These are phyloP conservation scores for Phytophthora quininea DNA, from an alignment of 352 stramenopile species.

Conservation along the genomic window DNA sequence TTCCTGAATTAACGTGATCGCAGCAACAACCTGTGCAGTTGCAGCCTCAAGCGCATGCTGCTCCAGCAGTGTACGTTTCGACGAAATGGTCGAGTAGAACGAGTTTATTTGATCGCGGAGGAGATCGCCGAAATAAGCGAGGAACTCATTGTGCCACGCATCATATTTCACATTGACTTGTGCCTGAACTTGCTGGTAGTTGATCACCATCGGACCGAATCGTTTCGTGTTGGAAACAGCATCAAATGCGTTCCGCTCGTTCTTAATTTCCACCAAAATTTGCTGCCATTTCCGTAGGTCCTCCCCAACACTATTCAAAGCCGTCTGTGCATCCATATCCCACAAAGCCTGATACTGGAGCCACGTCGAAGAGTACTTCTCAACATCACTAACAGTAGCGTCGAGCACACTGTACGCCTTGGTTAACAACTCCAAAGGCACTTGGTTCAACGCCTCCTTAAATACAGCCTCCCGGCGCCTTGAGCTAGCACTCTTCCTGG, in stretches of 20 bases:
- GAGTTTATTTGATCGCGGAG: conserved; percentile 93
- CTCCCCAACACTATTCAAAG: conserved; percentile 92
- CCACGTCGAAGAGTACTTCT: conserved; percentile 96
- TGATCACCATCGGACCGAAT: conserved; percentile 91
- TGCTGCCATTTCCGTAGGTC: conserved; percentile 97
- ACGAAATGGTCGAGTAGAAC: conserved; percentile 87
- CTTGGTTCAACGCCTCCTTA: conserved; percentile 65
- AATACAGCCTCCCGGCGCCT: conserved; percentile 75
- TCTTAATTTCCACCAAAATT: conserved; percentile 96
- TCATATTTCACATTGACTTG: conserved; percentile 99
- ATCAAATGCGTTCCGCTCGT: conserved; percentile 96
- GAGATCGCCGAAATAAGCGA: conserved; percentile 95
- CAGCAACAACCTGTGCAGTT: conserved; percentile 96
- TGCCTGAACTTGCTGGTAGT: conserved; percentile 93
- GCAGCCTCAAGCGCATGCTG: conserved; percentile 94
- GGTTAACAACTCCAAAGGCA: conserved; percentile 71
- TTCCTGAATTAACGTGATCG: conserved; percentile 90
- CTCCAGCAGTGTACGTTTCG: conserved; percentile 92
- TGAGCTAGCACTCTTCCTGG: conserved; percentile 59
- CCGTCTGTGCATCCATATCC: conserved; percentile 96
- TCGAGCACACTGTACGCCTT: conserved; percentile 83
- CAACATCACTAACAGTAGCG: conserved; percentile 80
- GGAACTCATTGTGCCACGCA: conserved; percentile 98
- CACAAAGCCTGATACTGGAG: conserved; percentile 99
- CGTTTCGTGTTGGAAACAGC: conserved; percentile 85